Conservation (phyloP, 495 filamentous ascomycete genomes). For the Geoglossum glabrum region DNA sequence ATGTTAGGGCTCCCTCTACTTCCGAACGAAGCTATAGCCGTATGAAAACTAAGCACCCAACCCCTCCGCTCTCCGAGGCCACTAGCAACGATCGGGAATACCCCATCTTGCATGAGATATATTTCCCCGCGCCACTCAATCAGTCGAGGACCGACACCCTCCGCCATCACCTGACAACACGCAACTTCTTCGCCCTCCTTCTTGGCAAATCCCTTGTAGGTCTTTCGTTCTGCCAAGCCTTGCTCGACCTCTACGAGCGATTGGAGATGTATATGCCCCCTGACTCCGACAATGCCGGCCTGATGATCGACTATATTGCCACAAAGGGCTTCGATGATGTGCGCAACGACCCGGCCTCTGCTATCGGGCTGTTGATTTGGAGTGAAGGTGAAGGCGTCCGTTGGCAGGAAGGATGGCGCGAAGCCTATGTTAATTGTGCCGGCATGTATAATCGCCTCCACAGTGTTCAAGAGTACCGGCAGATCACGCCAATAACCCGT, state of each 20-base stretch:
- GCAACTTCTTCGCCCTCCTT: constrained; percentile 44
- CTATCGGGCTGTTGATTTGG: constrained; percentile 42
- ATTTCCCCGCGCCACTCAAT: constrained; percentile 30
- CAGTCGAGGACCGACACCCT: constrained; percentile 25
- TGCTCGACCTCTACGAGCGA: constrained; percentile 35
- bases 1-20: background rate
- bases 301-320: constrained; percentile 36
- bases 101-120: constrained; percentile 28
- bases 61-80: constrained; percentile 22
- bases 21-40: background rate
- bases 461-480: constrained; percentile 32
- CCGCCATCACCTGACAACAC: constrained; percentile 36
- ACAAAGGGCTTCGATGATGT: constrained; percentile 40
- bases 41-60: constrained; percentile 7
- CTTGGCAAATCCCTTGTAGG: constrained; percentile 37
- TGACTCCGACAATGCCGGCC: constrained; percentile 17
- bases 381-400: constrained; percentile 37
- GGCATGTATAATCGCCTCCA: constrained; percentile 38
- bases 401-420: constrained; percentile 45
- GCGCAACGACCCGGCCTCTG: constrained; percentile 37
- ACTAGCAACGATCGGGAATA: constrained; percentile 19
- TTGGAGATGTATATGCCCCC: constrained; percentile 32
- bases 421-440: constrained; percentile 45
- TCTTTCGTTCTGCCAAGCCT: constrained; percentile 33
- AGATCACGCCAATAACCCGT: constrained; percentile 39